These are phyloP conservation scores for Spathaspora hagerdaliae DNA, from an alignment of 805 yeast genomes.

Conservation along the genomic window DNA sequence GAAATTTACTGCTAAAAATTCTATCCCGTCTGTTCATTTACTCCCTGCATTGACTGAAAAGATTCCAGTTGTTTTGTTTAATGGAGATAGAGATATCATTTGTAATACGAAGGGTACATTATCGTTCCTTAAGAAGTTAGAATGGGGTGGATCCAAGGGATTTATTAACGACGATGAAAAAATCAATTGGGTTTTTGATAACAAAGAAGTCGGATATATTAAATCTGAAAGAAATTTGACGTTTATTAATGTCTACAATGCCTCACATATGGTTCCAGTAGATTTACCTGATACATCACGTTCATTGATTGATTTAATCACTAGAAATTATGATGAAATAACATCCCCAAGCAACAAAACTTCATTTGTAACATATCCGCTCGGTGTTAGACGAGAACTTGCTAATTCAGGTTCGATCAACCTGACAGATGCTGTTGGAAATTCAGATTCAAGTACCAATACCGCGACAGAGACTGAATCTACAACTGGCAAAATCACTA, in stretches of 20 bases:
- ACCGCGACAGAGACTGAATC: conserved; percentile 3
- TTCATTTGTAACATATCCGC: conserved; percentile 25
- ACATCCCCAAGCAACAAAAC: conserved; percentile 13
- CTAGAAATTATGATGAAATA: conserved; percentile 24
- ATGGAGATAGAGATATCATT: conserved; percentile 85
- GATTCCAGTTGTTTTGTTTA: conserved; percentile 66
- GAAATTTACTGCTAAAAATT: conserved; percentile 45
- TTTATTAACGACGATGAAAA: conserved; percentile 22
- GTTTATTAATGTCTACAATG: conserved; percentile 64
- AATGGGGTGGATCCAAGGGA: conserved; percentile 64
- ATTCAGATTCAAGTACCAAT: not conserved
- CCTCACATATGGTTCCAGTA: conserved; percentile 93
- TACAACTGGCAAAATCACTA: conserved; percentile 19
- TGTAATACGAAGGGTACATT: conserved; percentile 82
- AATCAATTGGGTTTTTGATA: conserved; percentile 44
- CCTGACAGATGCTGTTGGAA: not conserved
- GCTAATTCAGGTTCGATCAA: not conserved
- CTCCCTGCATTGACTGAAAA: conserved; percentile 62
- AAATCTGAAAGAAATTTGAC: conserved; percentile 66
- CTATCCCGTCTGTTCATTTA: conserved; percentile 59
- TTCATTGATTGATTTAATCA: conserved; percentile 59
- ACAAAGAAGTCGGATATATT: conserved; percentile 34
- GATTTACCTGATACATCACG: conserved; percentile 70
- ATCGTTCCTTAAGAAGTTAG: conserved; percentile 54
- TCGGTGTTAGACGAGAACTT: conserved; percentile 18